Conservation (phyloP, 75 land plant species). For the Sequoia sempervirens region DNA sequence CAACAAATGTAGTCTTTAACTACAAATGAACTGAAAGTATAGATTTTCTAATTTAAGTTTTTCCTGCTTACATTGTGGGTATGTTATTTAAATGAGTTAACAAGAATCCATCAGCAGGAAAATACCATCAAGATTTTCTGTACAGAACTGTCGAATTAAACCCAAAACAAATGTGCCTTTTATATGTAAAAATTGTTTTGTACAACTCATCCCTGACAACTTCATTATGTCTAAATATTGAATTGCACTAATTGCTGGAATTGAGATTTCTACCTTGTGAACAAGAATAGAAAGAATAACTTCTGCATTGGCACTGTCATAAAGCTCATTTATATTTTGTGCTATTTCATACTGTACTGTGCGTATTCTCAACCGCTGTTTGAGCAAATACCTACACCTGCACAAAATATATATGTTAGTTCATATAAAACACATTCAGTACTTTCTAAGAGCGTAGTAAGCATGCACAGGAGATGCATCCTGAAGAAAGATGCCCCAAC, state of each 20-base stretch:
- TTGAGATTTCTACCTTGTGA: slow-evolving; percentile 67
- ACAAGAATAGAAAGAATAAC: slow-evolving; percentile 78
- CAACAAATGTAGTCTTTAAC: not conserved
- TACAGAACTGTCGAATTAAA: not conserved
- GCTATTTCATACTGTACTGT: slow-evolving; percentile 72
- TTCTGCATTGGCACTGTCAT: slow-evolving; percentile 92
- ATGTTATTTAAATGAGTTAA: not conserved
- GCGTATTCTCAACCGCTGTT: slow-evolving; percentile 74
- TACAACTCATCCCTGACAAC: not conserved
- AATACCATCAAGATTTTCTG: not conserved
- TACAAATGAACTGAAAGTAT: not conserved
- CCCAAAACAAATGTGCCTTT: not conserved
- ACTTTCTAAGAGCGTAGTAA: not conserved
- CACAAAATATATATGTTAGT: slow-evolving; percentile 1
- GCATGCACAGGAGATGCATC: not conserved
- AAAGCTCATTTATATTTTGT: slow-evolving; percentile 56
- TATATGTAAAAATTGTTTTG: not conserved
- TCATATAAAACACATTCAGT: not conserved
- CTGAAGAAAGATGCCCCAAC: not conserved
- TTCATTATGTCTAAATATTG: not conserved
- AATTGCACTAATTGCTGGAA: not conserved
- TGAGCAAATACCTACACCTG: slow-evolving; percentile 51
- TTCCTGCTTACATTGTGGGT: not conserved
- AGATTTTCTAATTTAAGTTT: not conserved
- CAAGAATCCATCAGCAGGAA: not conserved